Percentiles rank a stretch among this genome's conserved stretches.
phyloP scores from a whole-genome alignment of 352 stramenopile species.

The Pythium chondricola region DNA sequence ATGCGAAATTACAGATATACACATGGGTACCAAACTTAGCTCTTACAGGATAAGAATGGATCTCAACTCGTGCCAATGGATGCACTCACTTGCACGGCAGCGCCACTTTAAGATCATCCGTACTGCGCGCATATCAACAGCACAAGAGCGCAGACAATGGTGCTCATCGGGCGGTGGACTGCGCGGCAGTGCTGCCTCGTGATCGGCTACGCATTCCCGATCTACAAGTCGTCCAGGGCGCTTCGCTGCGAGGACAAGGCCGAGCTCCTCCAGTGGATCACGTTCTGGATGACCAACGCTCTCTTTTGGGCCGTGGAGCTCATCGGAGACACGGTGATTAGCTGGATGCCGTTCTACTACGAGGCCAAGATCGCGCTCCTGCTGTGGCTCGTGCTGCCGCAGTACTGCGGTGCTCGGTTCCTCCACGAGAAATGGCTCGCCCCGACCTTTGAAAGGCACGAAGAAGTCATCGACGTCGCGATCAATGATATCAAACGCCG shows the following conservation, averaged over 20 bases:
- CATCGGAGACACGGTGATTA: slow-evolving; percentile 46
- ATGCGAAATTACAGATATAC: no score
- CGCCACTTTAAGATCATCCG: no score
- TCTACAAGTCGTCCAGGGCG: slow-evolving; percentile 53
- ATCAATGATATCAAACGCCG: slow-evolving; percentile 53
- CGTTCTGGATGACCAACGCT: slow-evolving; percentile 60
- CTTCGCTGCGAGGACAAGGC: slow-evolving; percentile 32
- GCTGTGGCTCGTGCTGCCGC: slow-evolving; percentile 62
- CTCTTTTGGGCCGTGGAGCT: slow-evolving; percentile 54
- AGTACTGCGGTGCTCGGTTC: slow-evolving; percentile 40
- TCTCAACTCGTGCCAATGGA: no score
- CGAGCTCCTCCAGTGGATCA: slow-evolving; percentile 59
- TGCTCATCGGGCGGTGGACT: slow-evolving; percentile 43
- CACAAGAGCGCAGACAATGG: no score
- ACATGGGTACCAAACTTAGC: no score
- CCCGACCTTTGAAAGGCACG: slow-evolving; percentile 62
- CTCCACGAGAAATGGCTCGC: slow-evolving; percentile 54
- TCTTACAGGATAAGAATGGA: no score
- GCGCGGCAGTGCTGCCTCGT: slow-evolving; percentile 47
- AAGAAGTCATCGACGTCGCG: slow-evolving; percentile 48
- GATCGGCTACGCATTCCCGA: slow-evolving; percentile 52
- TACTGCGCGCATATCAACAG: no score
- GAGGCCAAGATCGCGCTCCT: slow-evolving; percentile 65
- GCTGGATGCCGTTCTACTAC: slow-evolving; percentile 67
- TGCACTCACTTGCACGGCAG: no score